Base-by-base conservation (phyloP, 345 rosid genomes). In the Lumnitzera littorea region DNA sequence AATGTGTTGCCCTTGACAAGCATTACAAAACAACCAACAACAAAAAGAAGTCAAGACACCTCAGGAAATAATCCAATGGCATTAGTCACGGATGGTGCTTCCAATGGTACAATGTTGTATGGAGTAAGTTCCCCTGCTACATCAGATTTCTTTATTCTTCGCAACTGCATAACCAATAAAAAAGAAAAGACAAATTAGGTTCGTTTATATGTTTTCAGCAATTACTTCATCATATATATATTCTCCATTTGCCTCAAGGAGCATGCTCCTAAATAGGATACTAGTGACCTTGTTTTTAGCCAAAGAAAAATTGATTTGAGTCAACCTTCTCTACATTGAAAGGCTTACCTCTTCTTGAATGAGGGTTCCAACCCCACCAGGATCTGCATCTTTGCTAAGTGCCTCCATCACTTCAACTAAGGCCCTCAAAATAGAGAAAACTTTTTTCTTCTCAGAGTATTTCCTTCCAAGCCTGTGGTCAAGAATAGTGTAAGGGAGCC, bases 41-140 rank as follows among this genome's bases (percentile, higher is more conserved):
- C 12, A 25, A 20, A 47, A 3, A 50, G 13, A 43, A 1, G 2
- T 59, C 47, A 51, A 78, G 83, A 81, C 75, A 91, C 99, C 76
- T 94, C 99, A 8, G 97, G 99, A 56, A 94, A 88, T 60, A 82
- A 68, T 65, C 97, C 83, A 63, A 90, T 86, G 52, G 79, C 97
- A 82, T 90, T 94, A 55, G 96, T 85, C 66, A 90, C 62, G 43
- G 94, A 70, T 29, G 91, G 96, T 49, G 86, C 91, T 67, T 94
- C 99, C 61, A 94, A 61, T 29, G 99, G 99, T 47, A 94, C 86
- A 65, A 90, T 94, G 65, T 94, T 94, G 75, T 90, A 94, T 6
- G 99, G 82, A 31, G 69, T 75, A 51, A 94, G 89, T 72, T 94
- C 99, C 65, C 85, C 96, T 16, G 87, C 67, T 59, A 80, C 83